Evolutionary conservation across 345 rosid species (phyloP).

Genomic region (Eucalyptus microcorys): DNA sequence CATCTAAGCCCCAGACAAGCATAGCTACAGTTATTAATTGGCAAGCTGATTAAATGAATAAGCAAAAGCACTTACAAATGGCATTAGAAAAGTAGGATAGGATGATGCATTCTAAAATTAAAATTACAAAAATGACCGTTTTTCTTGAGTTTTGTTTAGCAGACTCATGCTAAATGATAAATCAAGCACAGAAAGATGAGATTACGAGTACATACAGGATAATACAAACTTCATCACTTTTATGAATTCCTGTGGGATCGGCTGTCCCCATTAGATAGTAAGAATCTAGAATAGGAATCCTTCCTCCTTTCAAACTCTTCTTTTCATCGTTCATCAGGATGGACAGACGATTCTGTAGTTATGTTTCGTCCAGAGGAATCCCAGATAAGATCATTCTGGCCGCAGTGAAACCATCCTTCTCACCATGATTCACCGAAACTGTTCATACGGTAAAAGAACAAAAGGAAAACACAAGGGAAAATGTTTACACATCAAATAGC

Average conservation of each 20-base stretch:
- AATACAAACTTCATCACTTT: constrained; percentile 64
- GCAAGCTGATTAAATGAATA: neutral
- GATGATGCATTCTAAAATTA: neutral
- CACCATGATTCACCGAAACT: constrained; percentile 38
- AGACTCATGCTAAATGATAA: neutral
- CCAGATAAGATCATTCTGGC: constrained; percentile 54
- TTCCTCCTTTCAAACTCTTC: constrained; percentile 44
- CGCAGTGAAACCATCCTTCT: constrained; percentile 30
- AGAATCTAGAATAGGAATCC: constrained; percentile 48
- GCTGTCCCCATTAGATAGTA: constrained; percentile 77
- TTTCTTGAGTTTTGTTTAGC: neutral
- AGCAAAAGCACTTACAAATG: neutral
- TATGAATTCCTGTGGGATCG: constrained; percentile 59
- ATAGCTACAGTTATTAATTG: neutral
- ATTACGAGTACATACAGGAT: constrained; percentile 38
- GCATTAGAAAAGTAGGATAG: neutral
- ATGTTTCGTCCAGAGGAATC: constrained; percentile 63
- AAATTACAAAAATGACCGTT: neutral
- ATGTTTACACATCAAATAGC: neutral
- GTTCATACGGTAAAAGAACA: neutral
- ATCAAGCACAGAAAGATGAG: neutral
- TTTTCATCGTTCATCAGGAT: constrained; percentile 27
- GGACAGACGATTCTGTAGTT: constrained; percentile 29
- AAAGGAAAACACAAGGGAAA: neutral
- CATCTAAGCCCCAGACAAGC: neutral